phyloP scores from a whole-genome alignment of 2,329 filamentous ascomycete genomes.

The Pseudonectria foliicola region DNA sequence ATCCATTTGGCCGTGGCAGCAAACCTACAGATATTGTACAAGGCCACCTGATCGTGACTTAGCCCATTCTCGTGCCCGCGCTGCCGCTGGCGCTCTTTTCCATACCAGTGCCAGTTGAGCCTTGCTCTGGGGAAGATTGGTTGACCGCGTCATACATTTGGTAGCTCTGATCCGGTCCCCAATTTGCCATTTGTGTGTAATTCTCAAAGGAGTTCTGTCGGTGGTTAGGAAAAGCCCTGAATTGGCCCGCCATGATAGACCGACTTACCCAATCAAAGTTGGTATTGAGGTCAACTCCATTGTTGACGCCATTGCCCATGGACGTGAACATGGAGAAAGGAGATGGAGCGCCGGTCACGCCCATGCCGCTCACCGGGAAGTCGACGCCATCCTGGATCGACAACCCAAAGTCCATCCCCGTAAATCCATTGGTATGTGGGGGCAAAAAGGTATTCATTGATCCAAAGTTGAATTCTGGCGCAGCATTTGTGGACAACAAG shows the following conservation, averaged over 20 bases:
- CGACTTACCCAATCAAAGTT: slow-evolving; percentile 54
- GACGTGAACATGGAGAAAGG: slow-evolving; percentile 49
- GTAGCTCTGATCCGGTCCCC: slow-evolving; percentile 45
- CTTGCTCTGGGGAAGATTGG: slow-evolving; percentile 21
- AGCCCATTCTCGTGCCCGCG: slow-evolving; percentile 16
- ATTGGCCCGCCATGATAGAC: not conserved
- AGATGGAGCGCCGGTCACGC: slow-evolving; percentile 26
- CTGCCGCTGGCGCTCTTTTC: slow-evolving; percentile 5
- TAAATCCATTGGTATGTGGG: slow-evolving; percentile 33
- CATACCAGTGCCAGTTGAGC: slow-evolving; percentile 15
- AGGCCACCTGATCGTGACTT: not conserved
- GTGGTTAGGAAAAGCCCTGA: slow-evolving; percentile 17
- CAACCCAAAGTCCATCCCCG: slow-evolving; percentile 37
- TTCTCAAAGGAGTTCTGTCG: slow-evolving; percentile 48
- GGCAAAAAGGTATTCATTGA: slow-evolving; percentile 25
- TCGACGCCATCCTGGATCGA: slow-evolving; percentile 24
- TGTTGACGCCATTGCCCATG: slow-evolving; percentile 24
- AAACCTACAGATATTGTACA: no score
- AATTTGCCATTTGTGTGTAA: slow-evolving; percentile 47
- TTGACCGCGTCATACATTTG: slow-evolving; percentile 38
- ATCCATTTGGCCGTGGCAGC: no score
- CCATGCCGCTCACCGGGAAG: slow-evolving; percentile 25
- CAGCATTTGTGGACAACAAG: slow-evolving; percentile 18
- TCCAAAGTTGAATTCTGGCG: slow-evolving; percentile 20
- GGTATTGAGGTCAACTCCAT: slow-evolving; percentile 36